Percentiles rank a stretch among this genome's conserved stretches.
Evolutionary conservation across 257 asterid species (phyloP).

Genomic region (Solanum pinnatisectum): DNA sequence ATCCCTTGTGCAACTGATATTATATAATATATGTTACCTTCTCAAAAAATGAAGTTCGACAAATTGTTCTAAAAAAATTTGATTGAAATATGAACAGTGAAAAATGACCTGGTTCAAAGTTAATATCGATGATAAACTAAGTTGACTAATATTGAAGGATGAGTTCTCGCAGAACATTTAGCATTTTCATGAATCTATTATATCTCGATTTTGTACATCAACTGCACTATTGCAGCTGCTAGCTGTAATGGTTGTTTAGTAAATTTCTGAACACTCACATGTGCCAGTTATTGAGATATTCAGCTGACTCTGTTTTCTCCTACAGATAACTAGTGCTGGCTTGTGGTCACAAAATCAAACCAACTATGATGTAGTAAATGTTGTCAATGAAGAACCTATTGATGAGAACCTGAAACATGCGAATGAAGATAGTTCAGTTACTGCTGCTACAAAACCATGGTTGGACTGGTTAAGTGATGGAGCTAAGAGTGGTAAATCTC

Average conservation of each 20-base stretch:
- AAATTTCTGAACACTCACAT: not conserved
- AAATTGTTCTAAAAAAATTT: not conserved
- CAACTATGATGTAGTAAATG: conserved; percentile 16
- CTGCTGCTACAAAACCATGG: conserved; percentile 38
- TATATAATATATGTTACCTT: not conserved
- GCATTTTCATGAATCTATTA: not conserved
- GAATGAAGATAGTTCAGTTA: conserved; percentile 37
- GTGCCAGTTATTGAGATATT: not conserved
- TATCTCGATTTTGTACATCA: not conserved
- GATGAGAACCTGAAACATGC: conserved; percentile 21
- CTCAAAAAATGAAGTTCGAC: not conserved
- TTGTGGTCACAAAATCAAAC: conserved; percentile 66
- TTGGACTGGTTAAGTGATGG: conserved; percentile 63
- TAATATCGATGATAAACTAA: not conserved
- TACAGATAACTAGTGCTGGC: conserved; percentile 84
- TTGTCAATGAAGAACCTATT: conserved; percentile 11
- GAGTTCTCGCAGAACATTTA: not conserved
- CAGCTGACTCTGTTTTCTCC: conserved; percentile 2
- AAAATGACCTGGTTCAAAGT: not conserved
- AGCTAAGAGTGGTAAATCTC: conserved; percentile 27
- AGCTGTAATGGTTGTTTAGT: not conserved
- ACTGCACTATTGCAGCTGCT: not conserved
- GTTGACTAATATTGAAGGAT: not conserved
- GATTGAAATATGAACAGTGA: not conserved
- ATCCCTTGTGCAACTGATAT: not conserved